These are phyloP conservation scores for Posidonia australis DNA, from an alignment of 106 monocot genomes.

Conservation along the genomic window DNA sequence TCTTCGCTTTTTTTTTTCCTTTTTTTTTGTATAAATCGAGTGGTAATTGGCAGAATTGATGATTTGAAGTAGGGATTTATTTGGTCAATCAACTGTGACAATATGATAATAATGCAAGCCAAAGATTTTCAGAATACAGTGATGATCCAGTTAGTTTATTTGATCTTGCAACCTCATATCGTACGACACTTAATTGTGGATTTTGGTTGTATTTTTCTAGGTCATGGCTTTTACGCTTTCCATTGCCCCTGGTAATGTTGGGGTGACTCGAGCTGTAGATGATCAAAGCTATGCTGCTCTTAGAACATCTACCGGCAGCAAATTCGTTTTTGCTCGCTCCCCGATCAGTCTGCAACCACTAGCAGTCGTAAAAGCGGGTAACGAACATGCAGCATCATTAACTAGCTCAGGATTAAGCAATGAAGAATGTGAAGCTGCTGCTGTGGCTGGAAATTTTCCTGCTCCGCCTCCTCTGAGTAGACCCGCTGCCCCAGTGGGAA, in stretches of 20 bases:
- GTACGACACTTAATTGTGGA: too few species aligned
- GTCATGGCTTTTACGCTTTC: conserved; percentile 51
- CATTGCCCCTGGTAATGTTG: conserved; percentile 27
- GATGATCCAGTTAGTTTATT: too few species aligned
- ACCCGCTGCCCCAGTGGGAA: conserved; percentile 58
- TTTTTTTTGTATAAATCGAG: too few species aligned
- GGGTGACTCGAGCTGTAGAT: conserved; percentile 14
- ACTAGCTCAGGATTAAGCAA: conserved; percentile 40
- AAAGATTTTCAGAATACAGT: too few species aligned
- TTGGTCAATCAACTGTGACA: too few species aligned
- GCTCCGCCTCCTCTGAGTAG: conserved; percentile 41
- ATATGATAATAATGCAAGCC: too few species aligned
- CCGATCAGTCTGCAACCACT: not conserved
- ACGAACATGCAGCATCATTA: conserved; percentile 19
- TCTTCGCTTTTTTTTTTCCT: too few species aligned
- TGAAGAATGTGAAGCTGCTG: conserved; percentile 92
- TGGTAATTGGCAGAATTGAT: too few species aligned
- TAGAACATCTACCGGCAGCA: conserved; percentile 17
- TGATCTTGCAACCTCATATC: too few species aligned
- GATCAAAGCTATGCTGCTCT: conserved; percentile 29
- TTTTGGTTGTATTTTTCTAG: not conserved
- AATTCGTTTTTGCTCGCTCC: not conserved
- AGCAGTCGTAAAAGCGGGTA: conserved; percentile 33
- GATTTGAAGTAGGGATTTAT: too few species aligned
- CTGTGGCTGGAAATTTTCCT: conserved; percentile 82